phyloP scores from a whole-genome alignment of 2,329 filamentous ascomycete species.

The Botrytis elliptica region DNA sequence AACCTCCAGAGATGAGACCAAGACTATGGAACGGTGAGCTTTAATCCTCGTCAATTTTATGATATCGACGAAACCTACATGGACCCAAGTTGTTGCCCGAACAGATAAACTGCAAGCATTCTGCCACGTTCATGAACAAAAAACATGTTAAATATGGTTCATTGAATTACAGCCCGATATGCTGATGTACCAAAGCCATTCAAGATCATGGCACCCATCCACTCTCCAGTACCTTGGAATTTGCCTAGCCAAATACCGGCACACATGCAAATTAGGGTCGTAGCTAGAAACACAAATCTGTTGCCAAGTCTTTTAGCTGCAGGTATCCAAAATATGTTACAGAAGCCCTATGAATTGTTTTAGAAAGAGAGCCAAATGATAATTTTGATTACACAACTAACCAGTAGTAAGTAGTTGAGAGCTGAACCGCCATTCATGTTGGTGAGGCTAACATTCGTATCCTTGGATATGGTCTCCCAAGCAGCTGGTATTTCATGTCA shows the following conservation, averaged over 20 bases:
- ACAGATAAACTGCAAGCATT: not conserved
- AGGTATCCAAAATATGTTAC: not conserved
- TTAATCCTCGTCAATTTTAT: not conserved
- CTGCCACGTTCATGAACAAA: not conserved
- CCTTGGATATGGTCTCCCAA: not conserved
- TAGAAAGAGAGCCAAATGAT: not conserved
- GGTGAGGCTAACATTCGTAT: not conserved
- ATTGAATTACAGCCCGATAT: not conserved
- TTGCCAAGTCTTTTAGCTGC: not conserved
- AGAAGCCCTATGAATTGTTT: not conserved
- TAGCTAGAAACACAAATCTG: not conserved
- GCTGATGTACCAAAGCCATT: not conserved
- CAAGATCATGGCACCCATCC: not conserved
- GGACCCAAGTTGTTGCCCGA: not conserved
- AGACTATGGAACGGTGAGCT: not conserved
- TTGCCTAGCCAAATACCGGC: not conserved
- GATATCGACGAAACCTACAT: not conserved
- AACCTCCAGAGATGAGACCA: not conserved
- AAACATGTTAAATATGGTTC: not conserved
- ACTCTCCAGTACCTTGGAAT: not conserved
- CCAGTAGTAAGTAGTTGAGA: not conserved
- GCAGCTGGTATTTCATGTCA: not conserved
- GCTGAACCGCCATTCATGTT: not conserved
- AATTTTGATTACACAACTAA: not conserved
- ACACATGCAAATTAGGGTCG: not conserved